Evolutionary conservation across 345 rosid species (phyloP).

Genomic region (Eutrema japonicum): DNA sequence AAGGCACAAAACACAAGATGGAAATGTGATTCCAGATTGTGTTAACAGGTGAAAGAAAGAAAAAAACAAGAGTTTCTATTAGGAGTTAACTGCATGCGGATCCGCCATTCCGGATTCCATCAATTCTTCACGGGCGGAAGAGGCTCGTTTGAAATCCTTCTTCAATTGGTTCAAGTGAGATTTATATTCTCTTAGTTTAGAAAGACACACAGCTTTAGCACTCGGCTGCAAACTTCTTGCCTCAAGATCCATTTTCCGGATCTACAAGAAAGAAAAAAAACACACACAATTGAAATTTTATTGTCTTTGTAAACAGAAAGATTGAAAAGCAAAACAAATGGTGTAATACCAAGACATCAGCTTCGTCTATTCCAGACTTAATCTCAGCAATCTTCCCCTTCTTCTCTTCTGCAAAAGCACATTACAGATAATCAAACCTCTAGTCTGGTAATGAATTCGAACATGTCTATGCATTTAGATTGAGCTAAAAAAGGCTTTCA

Average conservation of each 20-base stretch:
- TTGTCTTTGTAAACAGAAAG: no score
- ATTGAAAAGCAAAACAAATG: neutral
- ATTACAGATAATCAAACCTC: neutral
- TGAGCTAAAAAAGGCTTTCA: neutral
- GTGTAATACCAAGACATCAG: constrained; percentile 69
- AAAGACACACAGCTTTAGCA: constrained; percentile 77
- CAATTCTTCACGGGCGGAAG: constrained; percentile 65
- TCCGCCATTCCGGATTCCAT: constrained; percentile 67
- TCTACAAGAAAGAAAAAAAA: constrained; percentile 41
- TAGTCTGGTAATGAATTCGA: neutral
- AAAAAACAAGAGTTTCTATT: neutral
- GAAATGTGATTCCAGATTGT: neutral
- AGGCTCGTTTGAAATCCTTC: constrained; percentile 70
- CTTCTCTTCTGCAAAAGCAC: constrained; percentile 59
- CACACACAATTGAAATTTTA: neutral
- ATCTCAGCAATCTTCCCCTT: constrained; percentile 59
- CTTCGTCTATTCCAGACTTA: constrained; percentile 75
- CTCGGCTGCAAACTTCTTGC: constrained; percentile 85
- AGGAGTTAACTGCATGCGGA: constrained; percentile 51
- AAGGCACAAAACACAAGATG: neutral
- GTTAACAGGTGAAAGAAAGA: neutral
- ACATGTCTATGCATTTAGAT: neutral
- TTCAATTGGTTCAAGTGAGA: constrained; percentile 80
- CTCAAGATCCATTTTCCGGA: constrained; percentile 90
- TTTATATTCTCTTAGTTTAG: constrained; percentile 87